These are phyloP conservation scores for Epichloe glyceriae DNA, from an alignment of 2,329 filamentous ascomycete species.

Conservation along the genomic window DNA sequence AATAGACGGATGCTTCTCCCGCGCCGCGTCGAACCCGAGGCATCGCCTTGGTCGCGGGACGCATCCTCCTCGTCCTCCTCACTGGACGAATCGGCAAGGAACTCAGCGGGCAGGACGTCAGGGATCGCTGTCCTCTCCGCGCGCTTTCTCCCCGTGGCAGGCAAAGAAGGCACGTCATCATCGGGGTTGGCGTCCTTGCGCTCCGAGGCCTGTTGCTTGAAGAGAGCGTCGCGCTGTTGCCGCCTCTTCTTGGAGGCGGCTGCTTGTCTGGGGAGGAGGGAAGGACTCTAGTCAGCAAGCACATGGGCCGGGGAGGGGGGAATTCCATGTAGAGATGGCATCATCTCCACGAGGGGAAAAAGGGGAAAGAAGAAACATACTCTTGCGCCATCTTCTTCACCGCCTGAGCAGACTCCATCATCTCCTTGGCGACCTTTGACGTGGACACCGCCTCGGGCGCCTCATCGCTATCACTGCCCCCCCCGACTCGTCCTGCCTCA, in stretches of 20 bases:
- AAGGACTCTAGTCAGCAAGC: neutral
- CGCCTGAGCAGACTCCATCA: constrained; percentile 31
- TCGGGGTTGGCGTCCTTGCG: constrained; percentile 19
- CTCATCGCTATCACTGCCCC: constrained; percentile 34
- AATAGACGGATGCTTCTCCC: constrained; percentile 30
- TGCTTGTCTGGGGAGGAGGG: constrained; percentile 37
- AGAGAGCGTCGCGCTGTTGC: constrained; percentile 37
- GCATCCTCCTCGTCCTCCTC: constrained; percentile 28
- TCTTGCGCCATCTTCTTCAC: constrained; percentile 37
- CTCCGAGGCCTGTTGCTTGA: constrained; percentile 41
- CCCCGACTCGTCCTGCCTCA: constrained; percentile 17
- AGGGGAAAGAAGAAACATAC: constrained; percentile 23
- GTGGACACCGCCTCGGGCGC: constrained; percentile 48
- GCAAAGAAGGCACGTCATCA: neutral
- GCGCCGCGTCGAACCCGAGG: constrained; percentile 20
- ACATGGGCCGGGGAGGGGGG: neutral
- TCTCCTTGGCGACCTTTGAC: constrained; percentile 31
- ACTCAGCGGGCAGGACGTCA: constrained; percentile 37
- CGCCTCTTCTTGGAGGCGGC: constrained; percentile 41
- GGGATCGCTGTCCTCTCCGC: constrained; percentile 26
- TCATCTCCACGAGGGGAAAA: neutral
- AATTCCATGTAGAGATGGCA: neutral
- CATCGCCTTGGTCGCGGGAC: constrained; percentile 26
- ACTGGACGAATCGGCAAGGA: constrained; percentile 38
- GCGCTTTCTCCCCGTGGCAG: constrained; percentile 12